A percentile compares a stretch with the other conserved stretches of the same genome.
These are phyloP conservation scores for Penicillium roqueforti DNA, from an alignment of 495 filamentous ascomycete genomes.

Conservation along the genomic window DNA sequence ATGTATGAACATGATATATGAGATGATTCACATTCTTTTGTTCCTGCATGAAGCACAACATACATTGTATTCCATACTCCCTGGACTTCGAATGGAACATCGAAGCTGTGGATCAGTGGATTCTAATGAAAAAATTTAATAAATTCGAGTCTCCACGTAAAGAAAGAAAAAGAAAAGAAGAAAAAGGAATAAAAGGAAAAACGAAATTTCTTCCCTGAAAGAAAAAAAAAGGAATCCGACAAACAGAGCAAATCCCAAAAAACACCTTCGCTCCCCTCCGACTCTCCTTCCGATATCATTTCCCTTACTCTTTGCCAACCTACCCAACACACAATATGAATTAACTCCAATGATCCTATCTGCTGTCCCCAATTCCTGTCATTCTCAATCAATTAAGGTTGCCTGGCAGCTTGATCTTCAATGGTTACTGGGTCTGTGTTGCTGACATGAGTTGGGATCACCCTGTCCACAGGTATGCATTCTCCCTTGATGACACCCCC, in stretches of 20 bases:
- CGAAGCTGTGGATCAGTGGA: constrained; percentile 12
- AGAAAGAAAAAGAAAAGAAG: constrained; percentile 13
- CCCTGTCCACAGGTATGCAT: constrained; percentile 63
- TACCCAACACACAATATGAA: background rate
- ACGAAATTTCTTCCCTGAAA: constrained; percentile 19
- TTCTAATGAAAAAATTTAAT: constrained; percentile 2
- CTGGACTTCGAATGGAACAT: background rate
- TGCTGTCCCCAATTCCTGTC: constrained; percentile 13
- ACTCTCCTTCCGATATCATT: constrained; percentile 5
- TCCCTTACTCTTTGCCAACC: constrained; percentile 2
- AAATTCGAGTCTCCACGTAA: constrained; percentile 21
- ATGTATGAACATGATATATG: too few relatives aligned
- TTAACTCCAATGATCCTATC: background rate
- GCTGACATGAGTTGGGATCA: constrained; percentile 73
- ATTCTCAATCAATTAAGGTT: constrained; percentile 32
- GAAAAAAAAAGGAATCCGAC: constrained; percentile 20
- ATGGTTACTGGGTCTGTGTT: constrained; percentile 44
- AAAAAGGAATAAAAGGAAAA: constrained; percentile 14
- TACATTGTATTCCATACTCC: background rate
- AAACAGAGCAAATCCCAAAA: constrained; percentile 45
- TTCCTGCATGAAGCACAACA: constrained; percentile 2
- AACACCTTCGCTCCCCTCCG: constrained; percentile 26
- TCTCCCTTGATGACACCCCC: constrained; percentile 8
- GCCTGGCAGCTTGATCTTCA: constrained; percentile 38
- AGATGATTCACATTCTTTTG: background rate